Evolutionary conservation across 2,329 filamentous ascomycete genomes (phyloP), one percentile per base, ranked within the genome.

Genomic region (Sphaerulina musiva): DNA sequence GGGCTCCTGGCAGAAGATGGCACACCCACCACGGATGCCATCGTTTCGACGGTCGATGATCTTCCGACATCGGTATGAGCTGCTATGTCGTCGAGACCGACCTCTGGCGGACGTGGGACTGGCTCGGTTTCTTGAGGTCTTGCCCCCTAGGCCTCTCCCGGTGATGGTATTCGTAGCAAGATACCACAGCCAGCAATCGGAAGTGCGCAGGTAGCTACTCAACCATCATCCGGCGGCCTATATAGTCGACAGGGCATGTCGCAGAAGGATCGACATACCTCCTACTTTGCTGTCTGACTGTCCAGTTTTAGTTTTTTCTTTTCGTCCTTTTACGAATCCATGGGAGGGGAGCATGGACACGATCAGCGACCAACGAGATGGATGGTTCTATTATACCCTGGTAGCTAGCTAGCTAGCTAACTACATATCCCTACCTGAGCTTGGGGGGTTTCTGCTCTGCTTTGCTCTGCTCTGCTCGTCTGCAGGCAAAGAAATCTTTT

Each of bases 61-160:
- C 17, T 44, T 12, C 53, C 45, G 4, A 56, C 55, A 10, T 59
- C 56, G 6, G 49, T 49, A 29, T 43, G 53, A 34, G 11, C 40
- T 36, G 32, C 32, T 23, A 12, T 47, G 9, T 55, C 54, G 8
- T 59, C 57, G 7, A 55, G 57, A 10, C 53, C 57, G 42, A 46
- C 53, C 14, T 61, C 59, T 44, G 57, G 55, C 17, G 47, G 48
- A 26, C 53, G 55, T 41, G 47, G 53, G 34, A 48, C 57, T 43
- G 40, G 47, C 6, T 59, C 57, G 9, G 48, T 32, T 12, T 41
- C 52, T 6, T 17, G 48, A 39, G 36, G 12, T 6, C 46, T 45
- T 17, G 38, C 43, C 10, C 38, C 48, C n/a, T 45, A 41, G 41
- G 26, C 31, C 11, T 26, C 31, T 11, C 50, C 52, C 11, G 29